Base-by-base conservation (phyloP, 1,284 basidiomycete genomes). In the Cutaneotrichosporon dermatis region DNA sequence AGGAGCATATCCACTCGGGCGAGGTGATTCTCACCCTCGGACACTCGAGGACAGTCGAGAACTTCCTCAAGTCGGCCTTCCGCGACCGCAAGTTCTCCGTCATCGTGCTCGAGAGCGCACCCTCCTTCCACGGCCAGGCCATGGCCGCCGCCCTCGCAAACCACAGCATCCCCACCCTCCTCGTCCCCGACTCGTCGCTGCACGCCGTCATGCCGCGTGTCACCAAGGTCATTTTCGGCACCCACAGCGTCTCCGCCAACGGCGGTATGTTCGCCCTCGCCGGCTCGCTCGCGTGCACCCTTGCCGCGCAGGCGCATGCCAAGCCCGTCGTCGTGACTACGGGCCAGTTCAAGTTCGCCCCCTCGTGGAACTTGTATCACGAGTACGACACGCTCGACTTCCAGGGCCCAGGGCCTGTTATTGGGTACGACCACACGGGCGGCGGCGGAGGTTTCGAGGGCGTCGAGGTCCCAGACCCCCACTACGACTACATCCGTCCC, bases 11-110 rank as follows among this genome's bases (percentile, higher is more conserved):
- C 62, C 94, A 98, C 77, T 92, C 92, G 9, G 92, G 96, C 66
- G 95, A 99, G 76, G 94, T 97, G 67, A 93, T 99, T 66, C 79
- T 99, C 63, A 99, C 95, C 0, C 84, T 99, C 44, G 94, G 94
- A n/a, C 86, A 90, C 78, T 95, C 92, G 44, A 86, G 83, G 69
- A 98, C 95, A 0, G 92, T 98, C n/a, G 90, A 93, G 75, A 83
- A 88, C 2, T 99, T 98, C 80, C 81, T 99, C 54, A 93, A 91
- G 75, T 83, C 90, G 9, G 95, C 93, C 1, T 89, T 89, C 16
- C 88, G 91, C 67, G 86, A 92, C 72, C 84, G 92, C 67, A 94
- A 94, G 74, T 98, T 93, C 74, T 96, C 94, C 34, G 93, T 95
- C 56, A 93, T 99, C 64, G 91, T 98, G 10, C 90, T 92, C 13